A percentile compares a stretch with the other conserved stretches of the same genome.
phyloP scores from a whole-genome alignment of 768 basidiomycete species.

The Collybia sordida region DNA sequence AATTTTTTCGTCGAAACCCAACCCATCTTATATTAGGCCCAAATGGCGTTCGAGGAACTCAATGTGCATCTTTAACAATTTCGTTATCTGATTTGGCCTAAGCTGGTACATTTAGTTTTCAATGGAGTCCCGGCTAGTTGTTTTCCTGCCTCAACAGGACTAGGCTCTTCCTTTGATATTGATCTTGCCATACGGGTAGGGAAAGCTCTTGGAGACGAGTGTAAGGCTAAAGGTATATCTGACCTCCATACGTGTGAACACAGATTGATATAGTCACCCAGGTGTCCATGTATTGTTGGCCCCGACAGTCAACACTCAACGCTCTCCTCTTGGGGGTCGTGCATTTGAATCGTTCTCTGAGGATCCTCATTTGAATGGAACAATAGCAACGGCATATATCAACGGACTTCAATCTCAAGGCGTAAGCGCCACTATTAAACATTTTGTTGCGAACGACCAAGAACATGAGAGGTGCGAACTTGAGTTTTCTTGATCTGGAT shows the following conservation, averaged over 20 bases:
- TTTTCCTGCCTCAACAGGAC: slow-evolving; percentile 56
- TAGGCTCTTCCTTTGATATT: slow-evolving; percentile 56
- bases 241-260: slow-evolving; percentile 5
- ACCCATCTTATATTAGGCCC: slow-evolving; percentile 30
- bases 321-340: slow-evolving; percentile 56
- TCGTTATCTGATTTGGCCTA: slow-evolving; percentile 40
- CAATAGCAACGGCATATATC: slow-evolving; percentile 59
- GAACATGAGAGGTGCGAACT: slow-evolving; percentile 47
- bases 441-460: slow-evolving; percentile 63
- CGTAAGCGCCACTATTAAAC: slow-evolving; percentile 63
- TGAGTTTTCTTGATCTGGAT: neutral
- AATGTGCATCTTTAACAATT: slow-evolving; percentile 31
- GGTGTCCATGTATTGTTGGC: slow-evolving; percentile 50
- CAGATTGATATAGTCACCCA: slow-evolving; percentile 16
- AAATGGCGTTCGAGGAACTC: slow-evolving; percentile 48
- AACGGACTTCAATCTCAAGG: slow-evolving; percentile 60
- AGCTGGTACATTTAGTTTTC: slow-evolving; percentile 35
- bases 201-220: slow-evolving; percentile 52
- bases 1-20: neutral
- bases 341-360: slow-evolving; percentile 67
- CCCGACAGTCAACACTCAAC: slow-evolving; percentile 65
- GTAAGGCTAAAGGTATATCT: slow-evolving; percentile 42
- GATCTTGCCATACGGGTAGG: slow-evolving; percentile 47
- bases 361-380: slow-evolving; percentile 57
- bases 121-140: slow-evolving; percentile 56